Evolutionary conservation across 176 grass and related monocot genomes (phyloP).

Genomic region (Tillandsia fasciculata): DNA sequence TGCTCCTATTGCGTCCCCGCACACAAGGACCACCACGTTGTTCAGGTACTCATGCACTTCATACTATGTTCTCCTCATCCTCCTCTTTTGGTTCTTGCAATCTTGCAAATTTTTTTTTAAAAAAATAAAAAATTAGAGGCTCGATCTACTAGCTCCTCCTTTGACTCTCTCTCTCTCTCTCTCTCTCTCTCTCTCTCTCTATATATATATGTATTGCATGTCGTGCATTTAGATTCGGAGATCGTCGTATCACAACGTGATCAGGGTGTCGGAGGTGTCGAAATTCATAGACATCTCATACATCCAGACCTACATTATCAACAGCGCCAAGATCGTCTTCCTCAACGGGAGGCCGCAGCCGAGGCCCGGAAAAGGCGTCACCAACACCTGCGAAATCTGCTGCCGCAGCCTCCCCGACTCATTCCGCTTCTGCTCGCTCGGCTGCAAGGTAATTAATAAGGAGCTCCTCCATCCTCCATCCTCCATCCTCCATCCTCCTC

Average conservation of each 20-base stretch:
- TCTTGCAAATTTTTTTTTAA: no score
- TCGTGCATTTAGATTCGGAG: not conserved
- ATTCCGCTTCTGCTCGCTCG: constrained; percentile 1
- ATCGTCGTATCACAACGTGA: not conserved
- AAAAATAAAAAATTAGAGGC: not conserved
- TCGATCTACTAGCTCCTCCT: no score
- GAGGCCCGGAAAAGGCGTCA: constrained; percentile 1
- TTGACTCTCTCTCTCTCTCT: no score
- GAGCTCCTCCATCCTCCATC: no score
- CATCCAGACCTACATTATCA: not conserved
- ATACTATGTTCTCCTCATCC: not conserved
- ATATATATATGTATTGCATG: no score
- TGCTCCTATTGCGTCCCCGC: constrained; percentile 83
- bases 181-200: no score
- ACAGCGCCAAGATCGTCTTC: not conserved
- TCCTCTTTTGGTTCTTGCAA: no score
- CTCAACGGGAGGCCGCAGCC: not conserved
- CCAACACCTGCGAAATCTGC: constrained; percentile 1
- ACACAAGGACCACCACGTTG: constrained; percentile 75
- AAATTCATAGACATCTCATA: not conserved
- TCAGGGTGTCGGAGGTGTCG: not conserved
- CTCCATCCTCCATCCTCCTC: no score
- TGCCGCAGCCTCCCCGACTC: not conserved
- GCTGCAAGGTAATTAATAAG: not conserved
- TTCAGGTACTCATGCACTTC: constrained; percentile 48